These are phyloP conservation scores for Rhypophila decipiens DNA, from an alignment of 495 filamentous ascomycete species.

Conservation along the genomic window DNA sequence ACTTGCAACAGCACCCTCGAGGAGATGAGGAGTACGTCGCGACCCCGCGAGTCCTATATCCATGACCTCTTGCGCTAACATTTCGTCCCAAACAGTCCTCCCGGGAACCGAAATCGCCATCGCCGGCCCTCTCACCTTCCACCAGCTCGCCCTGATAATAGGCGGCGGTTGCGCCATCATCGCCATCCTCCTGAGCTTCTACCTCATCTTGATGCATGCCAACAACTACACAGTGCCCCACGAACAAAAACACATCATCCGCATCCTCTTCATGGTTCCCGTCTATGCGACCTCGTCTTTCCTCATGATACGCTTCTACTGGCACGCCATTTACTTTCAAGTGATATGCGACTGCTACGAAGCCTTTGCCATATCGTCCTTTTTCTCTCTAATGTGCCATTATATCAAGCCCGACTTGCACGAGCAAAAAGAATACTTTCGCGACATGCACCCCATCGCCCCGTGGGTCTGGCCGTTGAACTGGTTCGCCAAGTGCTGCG, in stretches of 20 bases:
- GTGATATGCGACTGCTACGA: conserved; percentile 84
- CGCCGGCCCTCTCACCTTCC: conserved; percentile 47
- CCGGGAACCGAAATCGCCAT: conserved; percentile 34
- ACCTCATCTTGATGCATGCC: conserved; percentile 70
- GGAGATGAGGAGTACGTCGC: conserved; percentile 47
- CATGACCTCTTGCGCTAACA: not conserved
- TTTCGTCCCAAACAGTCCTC: conserved; percentile 1
- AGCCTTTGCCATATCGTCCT: conserved; percentile 83
- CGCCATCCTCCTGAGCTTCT: conserved; percentile 49
- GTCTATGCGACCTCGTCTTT: conserved; percentile 75
- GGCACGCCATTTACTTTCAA: conserved; percentile 74
- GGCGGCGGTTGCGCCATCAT: conserved; percentile 49
- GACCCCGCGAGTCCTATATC: not conserved
- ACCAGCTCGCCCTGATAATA: conserved; percentile 48
- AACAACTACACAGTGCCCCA: conserved; percentile 74
- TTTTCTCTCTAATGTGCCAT: conserved; percentile 83
- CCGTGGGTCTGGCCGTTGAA: conserved; percentile 71
- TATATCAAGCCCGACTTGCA: conserved; percentile 77
- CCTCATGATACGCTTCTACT: conserved; percentile 71
- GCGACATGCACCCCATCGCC: conserved; percentile 53
- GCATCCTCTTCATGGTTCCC: conserved; percentile 87
- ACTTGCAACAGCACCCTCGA: conserved; percentile 51
- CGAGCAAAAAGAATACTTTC: conserved; percentile 83
- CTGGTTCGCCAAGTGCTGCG: conserved; percentile 63
- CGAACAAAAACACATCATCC: conserved; percentile 88